These are phyloP conservation scores for Aureobasidium mangrovei DNA, from an alignment of 2,329 filamentous ascomycete genomes.

Conservation along the genomic window DNA sequence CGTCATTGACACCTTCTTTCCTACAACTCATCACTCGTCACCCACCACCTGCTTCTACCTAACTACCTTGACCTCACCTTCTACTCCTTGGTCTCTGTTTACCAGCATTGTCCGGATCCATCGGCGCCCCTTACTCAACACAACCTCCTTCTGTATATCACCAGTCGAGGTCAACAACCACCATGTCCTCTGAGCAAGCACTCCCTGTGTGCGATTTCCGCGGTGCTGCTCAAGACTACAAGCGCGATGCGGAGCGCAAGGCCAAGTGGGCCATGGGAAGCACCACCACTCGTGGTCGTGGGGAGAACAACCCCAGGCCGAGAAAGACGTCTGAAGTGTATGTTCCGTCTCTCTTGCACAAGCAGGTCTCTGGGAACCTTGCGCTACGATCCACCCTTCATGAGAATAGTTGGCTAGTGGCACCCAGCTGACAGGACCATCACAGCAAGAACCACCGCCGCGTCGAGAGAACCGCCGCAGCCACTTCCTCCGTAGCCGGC, in stretches of 20 bases:
- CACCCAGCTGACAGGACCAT: neutral
- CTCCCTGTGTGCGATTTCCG: constrained; percentile 45
- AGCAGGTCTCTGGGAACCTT: neutral
- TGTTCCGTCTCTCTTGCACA: constrained; percentile 10
- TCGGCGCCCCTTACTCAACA: neutral
- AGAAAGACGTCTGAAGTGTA: constrained; percentile 27
- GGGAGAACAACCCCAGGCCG: constrained; percentile 26
- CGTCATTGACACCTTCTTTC: constrained; percentile 8
- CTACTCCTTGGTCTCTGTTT: neutral
- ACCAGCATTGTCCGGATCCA: neutral
- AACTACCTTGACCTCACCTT: constrained; percentile 1
- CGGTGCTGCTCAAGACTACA: constrained; percentile 43
- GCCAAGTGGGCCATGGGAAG: constrained; percentile 44
- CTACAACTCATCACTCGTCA: neutral
- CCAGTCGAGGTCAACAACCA: constrained; percentile 7
- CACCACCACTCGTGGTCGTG: constrained; percentile 21
- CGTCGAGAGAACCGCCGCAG: constrained; percentile 22
- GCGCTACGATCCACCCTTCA: too few relatives aligned
- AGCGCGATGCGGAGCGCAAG: constrained; percentile 42
- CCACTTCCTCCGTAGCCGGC: constrained; percentile 21
- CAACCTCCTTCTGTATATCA: neutral
- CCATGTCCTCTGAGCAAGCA: constrained; percentile 40
- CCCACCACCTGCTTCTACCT: neutral
- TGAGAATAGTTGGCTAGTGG: too few relatives aligned
- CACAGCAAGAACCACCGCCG: constrained; percentile 21